These are phyloP conservation scores for Erythrophleum ivorense DNA, from an alignment of 331 rosid genomes.

Conservation along the genomic window DNA sequence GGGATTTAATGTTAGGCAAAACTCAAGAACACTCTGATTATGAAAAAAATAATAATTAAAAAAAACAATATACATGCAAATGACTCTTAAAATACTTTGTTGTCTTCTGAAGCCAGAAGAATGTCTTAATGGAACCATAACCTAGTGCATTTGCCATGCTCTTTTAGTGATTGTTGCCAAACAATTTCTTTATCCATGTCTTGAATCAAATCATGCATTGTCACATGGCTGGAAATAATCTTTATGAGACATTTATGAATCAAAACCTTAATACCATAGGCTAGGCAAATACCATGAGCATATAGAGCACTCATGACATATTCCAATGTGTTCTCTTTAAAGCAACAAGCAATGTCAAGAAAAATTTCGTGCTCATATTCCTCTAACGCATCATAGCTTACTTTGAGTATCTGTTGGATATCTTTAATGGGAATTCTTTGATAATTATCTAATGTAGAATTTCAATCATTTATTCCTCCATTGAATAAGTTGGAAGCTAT, in stretches of 20 bases:
- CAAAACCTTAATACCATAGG: background rate
- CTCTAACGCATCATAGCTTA: background rate
- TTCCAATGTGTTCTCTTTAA: background rate
- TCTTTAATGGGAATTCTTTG: no score
- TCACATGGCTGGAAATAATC: background rate
- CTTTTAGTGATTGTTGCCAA: background rate
- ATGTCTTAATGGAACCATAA: conserved; percentile 37
- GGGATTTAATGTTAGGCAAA: no score
- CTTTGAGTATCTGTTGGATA: background rate
- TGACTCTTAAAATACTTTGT: background rate
- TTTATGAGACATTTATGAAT: conserved; percentile 31
- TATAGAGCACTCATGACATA: background rate
- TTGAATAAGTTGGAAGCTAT: no score
- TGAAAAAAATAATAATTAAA: no score
- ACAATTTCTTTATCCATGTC: conserved; percentile 41
- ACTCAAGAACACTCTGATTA: no score
- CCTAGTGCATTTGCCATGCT: conserved; percentile 22
- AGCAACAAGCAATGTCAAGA: background rate
- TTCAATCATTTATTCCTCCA: no score
- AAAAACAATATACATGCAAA: no score
- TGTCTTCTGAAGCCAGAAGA: background rate
- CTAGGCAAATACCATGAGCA: background rate
- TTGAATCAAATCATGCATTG: conserved; percentile 41
- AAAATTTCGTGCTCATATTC: background rate
- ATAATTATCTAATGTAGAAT: no score